Base-by-base conservation (phyloP, 305 asterid genomes). In the Rubia occidens region DNA sequence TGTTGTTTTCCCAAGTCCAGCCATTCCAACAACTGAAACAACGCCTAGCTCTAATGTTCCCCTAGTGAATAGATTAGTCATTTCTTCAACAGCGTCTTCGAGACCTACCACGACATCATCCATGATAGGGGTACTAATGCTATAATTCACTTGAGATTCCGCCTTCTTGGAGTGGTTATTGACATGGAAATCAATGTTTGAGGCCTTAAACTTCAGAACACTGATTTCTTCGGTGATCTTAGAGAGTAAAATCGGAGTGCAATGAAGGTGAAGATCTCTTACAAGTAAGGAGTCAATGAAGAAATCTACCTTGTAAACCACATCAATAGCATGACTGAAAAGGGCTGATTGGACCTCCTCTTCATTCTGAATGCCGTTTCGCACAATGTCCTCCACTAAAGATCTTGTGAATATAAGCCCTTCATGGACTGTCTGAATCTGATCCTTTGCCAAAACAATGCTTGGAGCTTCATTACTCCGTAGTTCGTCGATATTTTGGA, bases 401-500 rank as follows among this genome's bases (percentile, higher is more conserved):
- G 71, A 15, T 67, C 71, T 67, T 49, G 53, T 13, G 71, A 49
- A 32, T 8, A n/a, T 18, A 29, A 67, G 71, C 49, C 39, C 71
- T 29, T 51, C 35, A 17, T 32, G 47, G 47, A 67, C 32, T 17
- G 6, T n/a, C 10, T 51, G 5, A 2, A 67, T 32, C 20, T 51
- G 45, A 49, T 67, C 18, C 6, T 26, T 0, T 26, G 29, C 1
- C 29, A 26, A 26, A 35, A 2, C 1, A 17, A 51, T 17, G 17
- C 5, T 32, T 26, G 29, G 29, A 26, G 29, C 63, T 5, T 15
- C 21, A 14, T 6, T 14, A 9, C 10, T 26, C 0, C 3, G 17
- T 6, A 67, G 51, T 18, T 53, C 63, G 11, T 32, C 4, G 0
- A 67, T 3, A 53, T 18, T 67, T 53, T n/a, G 51, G 6, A 67